phyloP scores from a whole-genome alignment of 345 rosid species.

The Citrus sp. region DNA sequence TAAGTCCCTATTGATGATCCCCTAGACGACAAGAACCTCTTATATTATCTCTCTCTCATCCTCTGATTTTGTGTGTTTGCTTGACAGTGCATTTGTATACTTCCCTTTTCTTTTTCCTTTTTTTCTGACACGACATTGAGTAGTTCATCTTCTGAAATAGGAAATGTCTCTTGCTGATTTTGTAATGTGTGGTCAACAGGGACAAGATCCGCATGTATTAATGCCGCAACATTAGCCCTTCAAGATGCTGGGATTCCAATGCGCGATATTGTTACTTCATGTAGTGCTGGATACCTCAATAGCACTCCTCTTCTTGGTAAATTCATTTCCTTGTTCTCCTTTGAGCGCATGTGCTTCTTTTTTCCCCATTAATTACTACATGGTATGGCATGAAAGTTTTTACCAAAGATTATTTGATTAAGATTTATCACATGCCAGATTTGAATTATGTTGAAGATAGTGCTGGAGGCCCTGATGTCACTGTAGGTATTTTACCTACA shows the following conservation, averaged over 20 bases:
- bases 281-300: slow-evolving; percentile 94
- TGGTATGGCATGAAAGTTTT: not conserved
- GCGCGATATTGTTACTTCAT: slow-evolving; percentile 88
- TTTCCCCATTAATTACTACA: not conserved
- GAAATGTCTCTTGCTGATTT: not conserved
- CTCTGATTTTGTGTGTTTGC: not conserved
- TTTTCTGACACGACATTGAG: not conserved
- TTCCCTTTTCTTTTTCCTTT: not conserved
- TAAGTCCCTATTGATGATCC: not conserved
- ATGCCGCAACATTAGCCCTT: slow-evolving; percentile 94
- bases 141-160: not conserved
- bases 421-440: slow-evolving; percentile 39
- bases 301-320: slow-evolving; percentile 81
- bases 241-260: slow-evolving; percentile 99
- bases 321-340: not conserved
- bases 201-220: slow-evolving; percentile 94
- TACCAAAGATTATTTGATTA: not conserved
- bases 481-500: slow-evolving; percentile 80
- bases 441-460: slow-evolving; percentile 89
- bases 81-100: not conserved
- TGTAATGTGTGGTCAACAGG: slow-evolving; percentile 33
- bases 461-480: slow-evolving; percentile 96
- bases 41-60: not conserved
- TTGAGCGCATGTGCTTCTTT: not conserved
- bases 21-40: not conserved